Base-by-base conservation (phyloP, 2,329 filamentous ascomycete species). In the Cordyceps cicadae region DNA sequence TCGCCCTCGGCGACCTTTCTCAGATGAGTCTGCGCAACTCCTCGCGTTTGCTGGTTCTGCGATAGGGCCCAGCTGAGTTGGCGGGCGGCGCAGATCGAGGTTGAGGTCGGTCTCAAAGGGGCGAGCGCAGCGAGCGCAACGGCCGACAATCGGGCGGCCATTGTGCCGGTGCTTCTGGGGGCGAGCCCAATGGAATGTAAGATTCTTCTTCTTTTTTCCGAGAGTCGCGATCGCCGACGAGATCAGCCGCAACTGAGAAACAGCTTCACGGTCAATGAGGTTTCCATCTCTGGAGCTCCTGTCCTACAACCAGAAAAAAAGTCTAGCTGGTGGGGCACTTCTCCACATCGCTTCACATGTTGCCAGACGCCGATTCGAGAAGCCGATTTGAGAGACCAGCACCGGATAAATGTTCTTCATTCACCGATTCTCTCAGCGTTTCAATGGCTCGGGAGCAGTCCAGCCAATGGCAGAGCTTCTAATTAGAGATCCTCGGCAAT, bases 401-500 rank as follows among this genome's bases (percentile, higher is more conserved):
- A 29, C 11, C 65, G 67, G 69, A 65, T 61, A 50, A 66, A 65
- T 45, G 56, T 70, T 72, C 58, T 71, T 72, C 66, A 71, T 64
- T 29, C 54, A 62, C 66, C 65, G 52, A 66, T 62, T 64, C 65
- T 4, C 32, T 12, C 11, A 34, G 12, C 34, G 34, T 11, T 37
- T 3, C 34, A 37, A 11, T 11, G 60, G 60, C 59, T 63, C 66
- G 69, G 67, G 65, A 68, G 56, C 58, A 39, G 39, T 12, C 45
- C 63, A 69, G 62, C 79, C 79, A 81, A 81, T 81, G 71, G 76
- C 61, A 66, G 62, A 65, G 63, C 66, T 69, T 65, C 67, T 71
- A 77, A 75, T 80, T 77, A 71, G 64, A 73, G 71, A 75, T 76
- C 77, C 79, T 81, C 79, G 79, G 79, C 77, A 81, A 80, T 79